Percentiles rank a stretch among this genome's conserved stretches.
phyloP scores from a whole-genome alignment of 1,284 basidiomycete genomes.

The Moesziomyces sp. region DNA sequence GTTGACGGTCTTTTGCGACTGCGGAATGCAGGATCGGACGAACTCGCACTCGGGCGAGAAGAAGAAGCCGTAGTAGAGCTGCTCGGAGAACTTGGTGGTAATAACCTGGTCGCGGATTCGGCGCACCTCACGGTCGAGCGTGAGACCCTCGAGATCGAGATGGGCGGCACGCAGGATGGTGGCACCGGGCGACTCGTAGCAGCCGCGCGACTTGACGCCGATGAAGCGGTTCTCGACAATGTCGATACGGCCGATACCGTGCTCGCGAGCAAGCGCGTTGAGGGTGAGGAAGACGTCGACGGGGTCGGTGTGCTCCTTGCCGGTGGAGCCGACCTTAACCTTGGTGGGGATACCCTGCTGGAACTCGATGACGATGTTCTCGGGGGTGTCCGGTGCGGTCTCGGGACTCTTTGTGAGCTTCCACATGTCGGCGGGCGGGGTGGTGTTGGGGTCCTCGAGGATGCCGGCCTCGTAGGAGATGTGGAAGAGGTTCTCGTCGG shows the following conservation, averaged over 20 bases:
- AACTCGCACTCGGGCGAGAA: constrained; percentile 99
- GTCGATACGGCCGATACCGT: constrained; percentile 95
- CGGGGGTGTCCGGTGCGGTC: constrained; percentile 82
- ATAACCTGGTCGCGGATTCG: constrained; percentile 93
- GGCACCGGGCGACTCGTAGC: constrained; percentile 96
- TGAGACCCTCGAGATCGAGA: constrained; percentile 95
- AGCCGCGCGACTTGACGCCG: constrained; percentile 97
- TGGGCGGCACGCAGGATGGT: constrained; percentile 95
- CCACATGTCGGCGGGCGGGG: constrained; percentile 99
- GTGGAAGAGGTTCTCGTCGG: constrained; percentile 96
- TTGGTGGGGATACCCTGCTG: constrained; percentile 77
- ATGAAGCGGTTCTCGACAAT: constrained; percentile 99
- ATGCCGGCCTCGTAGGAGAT: constrained; percentile 99
- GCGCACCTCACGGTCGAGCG: constrained; percentile 95
- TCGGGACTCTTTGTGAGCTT: constrained; percentile 90
- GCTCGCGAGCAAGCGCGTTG: constrained; percentile 90
- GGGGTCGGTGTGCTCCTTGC: constrained; percentile 76
- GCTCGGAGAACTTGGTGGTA: constrained; percentile 86
- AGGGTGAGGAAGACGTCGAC: constrained; percentile 94
- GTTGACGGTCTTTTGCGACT: constrained; percentile 95
- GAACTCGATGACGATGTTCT: constrained; percentile 78
- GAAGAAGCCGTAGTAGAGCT: constrained; percentile 93
- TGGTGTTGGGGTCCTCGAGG: constrained; percentile 94
- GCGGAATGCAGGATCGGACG: constrained; percentile 76
- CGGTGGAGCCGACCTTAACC: constrained; percentile 54